Evolutionary conservation across 768 basidiomycete genomes (phyloP).

Genomic region (Hygrophorus russula): DNA sequence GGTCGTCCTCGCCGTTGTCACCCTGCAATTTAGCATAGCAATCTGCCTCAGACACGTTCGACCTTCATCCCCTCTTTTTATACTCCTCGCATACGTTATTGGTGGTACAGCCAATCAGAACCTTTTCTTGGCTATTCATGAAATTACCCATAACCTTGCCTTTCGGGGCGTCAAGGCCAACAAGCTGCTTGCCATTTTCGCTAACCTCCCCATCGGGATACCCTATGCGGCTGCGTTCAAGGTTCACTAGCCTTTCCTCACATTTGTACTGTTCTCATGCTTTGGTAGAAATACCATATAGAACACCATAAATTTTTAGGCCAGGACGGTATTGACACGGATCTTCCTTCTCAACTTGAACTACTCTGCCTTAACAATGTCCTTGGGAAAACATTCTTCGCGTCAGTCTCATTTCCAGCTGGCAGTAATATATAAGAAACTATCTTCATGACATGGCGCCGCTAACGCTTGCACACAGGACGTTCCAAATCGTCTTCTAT

Average conservation of each 20-base stretch:
- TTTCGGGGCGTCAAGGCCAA: slow-evolving; percentile 77
- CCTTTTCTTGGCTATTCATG: slow-evolving; percentile 95
- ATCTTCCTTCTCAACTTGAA: slow-evolving; percentile 82
- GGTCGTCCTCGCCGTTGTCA: slow-evolving; percentile 73
- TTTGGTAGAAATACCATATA: slow-evolving; percentile 70
- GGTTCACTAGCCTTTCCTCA: slow-evolving; percentile 24
- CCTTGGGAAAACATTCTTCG: slow-evolving; percentile 95
- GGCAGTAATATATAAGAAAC: background rate
- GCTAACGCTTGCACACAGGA: slow-evolving; percentile 33
- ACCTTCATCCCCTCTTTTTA: slow-evolving; percentile 60
- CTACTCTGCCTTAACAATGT: slow-evolving; percentile 86
- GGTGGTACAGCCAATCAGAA: slow-evolving; percentile 98
- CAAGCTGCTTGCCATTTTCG: slow-evolving; percentile 80
- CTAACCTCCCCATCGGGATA: slow-evolving; percentile 88
- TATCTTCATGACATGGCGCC: background rate
- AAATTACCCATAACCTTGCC: slow-evolving; percentile 96
- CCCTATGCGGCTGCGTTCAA: slow-evolving; percentile 97
- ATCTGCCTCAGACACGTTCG: slow-evolving; percentile 54
- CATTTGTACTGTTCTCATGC: background rate
- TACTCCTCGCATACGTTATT: slow-evolving; percentile 70
- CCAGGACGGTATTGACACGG: slow-evolving; percentile 93
- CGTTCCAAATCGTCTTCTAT: slow-evolving; percentile 97
- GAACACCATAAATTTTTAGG: slow-evolving; percentile 96
- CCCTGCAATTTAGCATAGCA: slow-evolving; percentile 60
- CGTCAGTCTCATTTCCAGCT: slow-evolving; percentile 38